Evolutionary conservation across 768 basidiomycete genomes (phyloP).

Genomic region (Lentinus tigrinus): DNA sequence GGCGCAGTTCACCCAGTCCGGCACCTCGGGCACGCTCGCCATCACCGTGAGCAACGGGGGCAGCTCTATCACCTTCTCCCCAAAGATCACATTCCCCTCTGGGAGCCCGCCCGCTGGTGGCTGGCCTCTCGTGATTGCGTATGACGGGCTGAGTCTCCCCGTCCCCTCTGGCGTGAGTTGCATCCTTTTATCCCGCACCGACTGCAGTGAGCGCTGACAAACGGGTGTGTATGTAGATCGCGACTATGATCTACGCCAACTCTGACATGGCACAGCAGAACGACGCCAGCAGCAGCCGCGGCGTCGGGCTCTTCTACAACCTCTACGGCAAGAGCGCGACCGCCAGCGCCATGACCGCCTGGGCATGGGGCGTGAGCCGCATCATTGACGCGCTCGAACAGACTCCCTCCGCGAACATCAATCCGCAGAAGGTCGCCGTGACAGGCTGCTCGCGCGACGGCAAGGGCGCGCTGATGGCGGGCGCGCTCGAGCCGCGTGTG

Average conservation of each 20-base stretch:
- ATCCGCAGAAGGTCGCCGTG: slow-evolving; percentile 48
- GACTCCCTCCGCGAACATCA: slow-evolving; percentile 45
- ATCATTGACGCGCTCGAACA: slow-evolving; percentile 60
- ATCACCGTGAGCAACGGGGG: slow-evolving; percentile 48
- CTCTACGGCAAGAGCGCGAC: slow-evolving; percentile 48
- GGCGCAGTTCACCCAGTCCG: slow-evolving; percentile 39
- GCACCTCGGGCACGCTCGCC: slow-evolving; percentile 37
- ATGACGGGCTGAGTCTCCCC: slow-evolving; percentile 43
- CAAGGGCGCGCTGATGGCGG: slow-evolving; percentile 59
- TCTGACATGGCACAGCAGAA: slow-evolving; percentile 53
- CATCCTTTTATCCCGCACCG: background rate
- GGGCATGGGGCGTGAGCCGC: slow-evolving; percentile 61
- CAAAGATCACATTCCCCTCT: slow-evolving; percentile 44
- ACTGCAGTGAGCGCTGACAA: slow-evolving; percentile 14
- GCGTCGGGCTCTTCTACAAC: slow-evolving; percentile 56
- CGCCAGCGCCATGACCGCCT: slow-evolving; percentile 57
- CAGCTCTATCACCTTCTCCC: slow-evolving; percentile 48
- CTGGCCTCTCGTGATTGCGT: slow-evolving; percentile 53
- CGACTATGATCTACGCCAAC: slow-evolving; percentile 53
- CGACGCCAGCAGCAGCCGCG: slow-evolving; percentile 41
- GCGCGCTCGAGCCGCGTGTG: slow-evolving; percentile 58
- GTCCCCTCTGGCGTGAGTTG: slow-evolving; percentile 27
- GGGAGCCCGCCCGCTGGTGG: slow-evolving; percentile 37
- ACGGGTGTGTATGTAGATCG: slow-evolving; percentile 32
- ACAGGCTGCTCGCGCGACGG: slow-evolving; percentile 62